Evolutionary conservation across 2,329 filamentous ascomycete genomes (phyloP), one percentile per base, ranked within the genome.

Genomic region (Epicoccum nigrum): DNA sequence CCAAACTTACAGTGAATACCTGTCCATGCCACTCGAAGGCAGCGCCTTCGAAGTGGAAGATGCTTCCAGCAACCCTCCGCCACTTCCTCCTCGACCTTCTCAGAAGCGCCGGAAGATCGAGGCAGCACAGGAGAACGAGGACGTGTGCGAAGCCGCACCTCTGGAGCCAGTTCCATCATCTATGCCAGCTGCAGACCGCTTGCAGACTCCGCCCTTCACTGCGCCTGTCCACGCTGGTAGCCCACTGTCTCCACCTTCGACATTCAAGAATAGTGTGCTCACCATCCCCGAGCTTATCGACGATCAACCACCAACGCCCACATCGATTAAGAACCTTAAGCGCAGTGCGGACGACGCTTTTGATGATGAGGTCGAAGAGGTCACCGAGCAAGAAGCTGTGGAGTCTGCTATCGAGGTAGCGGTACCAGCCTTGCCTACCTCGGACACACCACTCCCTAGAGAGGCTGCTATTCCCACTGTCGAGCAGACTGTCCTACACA

Each of bases 221-320:
- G 43, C 49, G 1, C 38, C 45, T 7, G 44, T 47, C 13, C 56
- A 65, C 17, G 38, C 34, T 1, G 40, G 33, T 13, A 38, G 30
- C 6, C 47, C 53, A 11, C 43, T 58, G 4, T 44, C 56, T 1
- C 41, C 56, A 17, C 65, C 58, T 13, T 60, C 61, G 27, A 50
- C 45, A 11, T 61, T 58, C 11, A 56, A 62, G n/a, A 66, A 65
- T 3, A 63, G 62, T 44, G 58, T 72, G 7, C 66, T 68, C 3
- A 71, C 69, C 3, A 71, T 71, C 32, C 55, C 61, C 1, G 69
- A 71, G 17, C 42, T 58, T 19, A 37, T 42, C 13, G 46, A 54
- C 1, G 58, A 67, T 25, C 63, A 70, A 27, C 67, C 70, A 13
- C 64, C 58, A 5, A 69, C 68, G 1, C 65, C 69, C 2, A 61